These are phyloP conservation scores for Mycena crocata DNA, from an alignment of 768 basidiomycete species.

Conservation along the genomic window DNA sequence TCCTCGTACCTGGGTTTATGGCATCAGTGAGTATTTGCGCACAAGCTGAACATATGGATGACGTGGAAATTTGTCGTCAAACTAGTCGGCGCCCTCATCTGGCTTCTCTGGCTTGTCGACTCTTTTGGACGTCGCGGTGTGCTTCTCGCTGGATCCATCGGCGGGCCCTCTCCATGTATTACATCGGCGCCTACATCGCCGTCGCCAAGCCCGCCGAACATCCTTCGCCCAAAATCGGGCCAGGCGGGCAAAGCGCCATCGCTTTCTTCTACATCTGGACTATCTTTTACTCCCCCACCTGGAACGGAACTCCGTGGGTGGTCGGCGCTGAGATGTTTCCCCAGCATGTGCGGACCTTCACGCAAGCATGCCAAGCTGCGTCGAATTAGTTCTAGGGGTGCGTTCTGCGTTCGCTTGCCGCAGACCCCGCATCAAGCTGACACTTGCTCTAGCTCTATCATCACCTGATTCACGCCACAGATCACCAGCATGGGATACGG, in stretches of 20 bases:
- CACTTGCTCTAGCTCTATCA: slow-evolving; percentile 42
- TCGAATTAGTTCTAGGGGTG: slow-evolving; percentile 51
- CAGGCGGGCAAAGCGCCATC: slow-evolving; percentile 48
- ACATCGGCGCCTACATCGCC: slow-evolving; percentile 58
- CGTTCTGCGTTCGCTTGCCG: slow-evolving; percentile 1
- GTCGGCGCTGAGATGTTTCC: slow-evolving; percentile 58
- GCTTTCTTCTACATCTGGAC: slow-evolving; percentile 54
- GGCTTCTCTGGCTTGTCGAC: slow-evolving; percentile 56
- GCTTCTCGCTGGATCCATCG: slow-evolving; percentile 54
- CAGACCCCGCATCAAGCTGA: background rate
- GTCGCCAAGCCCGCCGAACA: slow-evolving; percentile 45
- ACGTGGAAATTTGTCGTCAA: slow-evolving; percentile 39
- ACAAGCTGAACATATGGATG: background rate
- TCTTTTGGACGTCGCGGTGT: slow-evolving; percentile 53
- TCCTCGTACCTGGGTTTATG: slow-evolving; percentile 49
- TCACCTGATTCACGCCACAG: slow-evolving; percentile 52
- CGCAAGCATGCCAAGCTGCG: slow-evolving; percentile 50
- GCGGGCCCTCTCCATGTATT: slow-evolving; percentile 56
- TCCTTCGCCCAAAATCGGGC: slow-evolving; percentile 29
- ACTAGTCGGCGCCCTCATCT: slow-evolving; percentile 51
- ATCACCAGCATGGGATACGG: slow-evolving; percentile 50
- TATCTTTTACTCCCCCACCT: slow-evolving; percentile 51
- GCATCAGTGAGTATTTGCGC: slow-evolving; percentile 51
- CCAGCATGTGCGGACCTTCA: slow-evolving; percentile 51
- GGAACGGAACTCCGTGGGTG: slow-evolving; percentile 59